Conservation (phyloP, 768 basidiomycete species). For the Royoungia palumana region DNA sequence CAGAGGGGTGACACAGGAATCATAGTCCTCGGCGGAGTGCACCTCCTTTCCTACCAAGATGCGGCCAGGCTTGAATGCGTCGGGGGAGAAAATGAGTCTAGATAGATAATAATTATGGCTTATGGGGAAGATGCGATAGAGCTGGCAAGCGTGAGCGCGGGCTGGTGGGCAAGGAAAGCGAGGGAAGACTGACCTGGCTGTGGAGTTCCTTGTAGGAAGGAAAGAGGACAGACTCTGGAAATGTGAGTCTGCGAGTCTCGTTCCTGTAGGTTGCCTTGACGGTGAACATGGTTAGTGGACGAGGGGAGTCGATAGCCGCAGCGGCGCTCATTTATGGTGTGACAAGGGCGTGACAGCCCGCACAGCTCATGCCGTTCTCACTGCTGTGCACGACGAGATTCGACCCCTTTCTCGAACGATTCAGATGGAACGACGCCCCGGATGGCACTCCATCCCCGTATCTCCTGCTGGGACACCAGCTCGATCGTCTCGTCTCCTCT, state of each 20-base stretch:
- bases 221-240: constrained; percentile 48
- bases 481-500: constrained; percentile 55
- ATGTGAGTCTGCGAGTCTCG: constrained; percentile 68
- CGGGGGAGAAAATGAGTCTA: constrained; percentile 66
- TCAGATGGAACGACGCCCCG: constrained; percentile 57
- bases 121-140: constrained; percentile 68
- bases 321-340: constrained; percentile 21
- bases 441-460: constrained; percentile 52
- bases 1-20: constrained; percentile 46
- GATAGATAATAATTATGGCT: constrained; percentile 58
- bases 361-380: constrained; percentile 19
- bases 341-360: constrained; percentile 20
- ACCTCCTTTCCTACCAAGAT: constrained; percentile 64
- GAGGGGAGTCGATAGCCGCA: constrained; percentile 19
- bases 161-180: not conserved
- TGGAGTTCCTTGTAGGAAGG: constrained; percentile 62
- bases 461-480: constrained; percentile 59
- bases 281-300: constrained; percentile 54
- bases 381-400: constrained; percentile 58
- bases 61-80: constrained; percentile 48
- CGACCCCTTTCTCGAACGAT: constrained; percentile 45
- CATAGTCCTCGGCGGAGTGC: constrained; percentile 56
- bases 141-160: constrained; percentile 40
- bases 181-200: constrained; percentile 49
- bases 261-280: constrained; percentile 74